phyloP scores from a whole-genome alignment of 805 yeast genomes.

The Lachancea lanzarotensis region DNA sequence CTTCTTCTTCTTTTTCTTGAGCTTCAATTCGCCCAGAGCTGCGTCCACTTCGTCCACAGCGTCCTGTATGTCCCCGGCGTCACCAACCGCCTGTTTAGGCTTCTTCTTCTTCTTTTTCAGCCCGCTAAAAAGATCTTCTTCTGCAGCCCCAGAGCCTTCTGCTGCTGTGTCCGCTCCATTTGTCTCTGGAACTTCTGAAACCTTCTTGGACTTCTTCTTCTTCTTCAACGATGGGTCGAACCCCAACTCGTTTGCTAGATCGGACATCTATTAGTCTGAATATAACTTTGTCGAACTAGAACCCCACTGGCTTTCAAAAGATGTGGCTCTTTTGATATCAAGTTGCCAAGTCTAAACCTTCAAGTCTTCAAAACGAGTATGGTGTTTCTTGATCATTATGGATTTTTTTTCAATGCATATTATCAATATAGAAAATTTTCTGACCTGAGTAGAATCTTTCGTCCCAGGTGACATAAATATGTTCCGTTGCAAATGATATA shows the following conservation, averaged over 20 bases:
- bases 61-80: conserved; percentile 35
- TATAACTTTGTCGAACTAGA: too few species aligned
- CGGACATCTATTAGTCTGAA: conserved; percentile 15
- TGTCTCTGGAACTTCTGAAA: conserved; percentile 22
- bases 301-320: too few species aligned
- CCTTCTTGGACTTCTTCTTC: conserved; percentile 66
- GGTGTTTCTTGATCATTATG: too few species aligned
- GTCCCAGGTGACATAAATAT: too few species aligned
- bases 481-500: too few species aligned
- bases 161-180: conserved; percentile 35
- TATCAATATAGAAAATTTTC: too few species aligned
- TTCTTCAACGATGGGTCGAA: conserved; percentile 72
- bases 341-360: too few species aligned
- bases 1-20: conserved; percentile 82
- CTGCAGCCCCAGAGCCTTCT: conserved; percentile 41
- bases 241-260: conserved; percentile 41
- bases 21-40: conserved; percentile 60
- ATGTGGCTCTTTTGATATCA: too few species aligned
- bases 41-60: conserved; percentile 45
- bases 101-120: conserved; percentile 84
- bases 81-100: conserved; percentile 35
- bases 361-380: too few species aligned
- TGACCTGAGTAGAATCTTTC: too few species aligned
- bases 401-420: too few species aligned
- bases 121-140: conserved; percentile 70